A percentile compares a stretch with the other conserved stretches of the same genome.
These are phyloP conservation scores for Phyllosticta paracitricarpa DNA, from an alignment of 2,329 filamentous ascomycete genomes.

Conservation along the genomic window DNA sequence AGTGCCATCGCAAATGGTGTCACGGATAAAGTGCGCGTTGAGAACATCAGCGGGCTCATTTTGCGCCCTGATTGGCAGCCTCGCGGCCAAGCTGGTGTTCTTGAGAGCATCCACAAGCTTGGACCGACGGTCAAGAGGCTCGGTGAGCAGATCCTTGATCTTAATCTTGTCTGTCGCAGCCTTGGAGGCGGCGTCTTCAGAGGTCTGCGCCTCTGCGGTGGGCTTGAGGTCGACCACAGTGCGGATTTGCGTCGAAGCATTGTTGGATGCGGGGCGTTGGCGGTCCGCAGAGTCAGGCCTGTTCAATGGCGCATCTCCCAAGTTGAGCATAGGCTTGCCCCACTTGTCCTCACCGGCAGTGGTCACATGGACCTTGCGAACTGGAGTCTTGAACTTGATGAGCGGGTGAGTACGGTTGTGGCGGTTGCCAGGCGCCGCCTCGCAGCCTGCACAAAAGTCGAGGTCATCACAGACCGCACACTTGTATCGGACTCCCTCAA, in stretches of 20 bases:
- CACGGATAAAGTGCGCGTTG: constrained; percentile 63
- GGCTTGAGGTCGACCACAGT: constrained; percentile 54
- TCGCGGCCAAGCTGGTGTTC: constrained; percentile 8
- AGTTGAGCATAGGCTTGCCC: constrained; percentile 52
- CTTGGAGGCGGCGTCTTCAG: constrained; percentile 30
- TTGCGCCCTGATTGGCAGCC: neutral
- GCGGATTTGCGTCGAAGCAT: constrained; percentile 53
- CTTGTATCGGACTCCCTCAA: constrained; percentile 86
- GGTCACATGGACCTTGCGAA: constrained; percentile 77
- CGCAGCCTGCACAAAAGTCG: constrained; percentile 91
- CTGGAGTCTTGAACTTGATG: constrained; percentile 92
- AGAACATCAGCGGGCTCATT: constrained; percentile 23
- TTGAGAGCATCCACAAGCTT: constrained; percentile 16
- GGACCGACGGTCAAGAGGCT: constrained; percentile 26
- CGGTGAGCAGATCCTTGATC: constrained; percentile 28
- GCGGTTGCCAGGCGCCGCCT: constrained; percentile 70
- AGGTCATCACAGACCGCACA: constrained; percentile 91
- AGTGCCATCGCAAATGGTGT: constrained; percentile 71
- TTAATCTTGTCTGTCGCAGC: constrained; percentile 29
- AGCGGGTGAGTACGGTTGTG: constrained; percentile 96
- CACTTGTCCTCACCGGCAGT: constrained; percentile 69
- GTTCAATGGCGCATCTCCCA: constrained; percentile 55
- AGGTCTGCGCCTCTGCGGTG: constrained; percentile 16
- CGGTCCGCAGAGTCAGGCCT: constrained; percentile 45
- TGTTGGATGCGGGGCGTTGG: constrained; percentile 36